A percentile compares a stretch with the other conserved stretches of the same genome.
phyloP scores from a whole-genome alignment of 2,329 filamentous ascomycete genomes.

The Botrytis cinerea region DNA sequence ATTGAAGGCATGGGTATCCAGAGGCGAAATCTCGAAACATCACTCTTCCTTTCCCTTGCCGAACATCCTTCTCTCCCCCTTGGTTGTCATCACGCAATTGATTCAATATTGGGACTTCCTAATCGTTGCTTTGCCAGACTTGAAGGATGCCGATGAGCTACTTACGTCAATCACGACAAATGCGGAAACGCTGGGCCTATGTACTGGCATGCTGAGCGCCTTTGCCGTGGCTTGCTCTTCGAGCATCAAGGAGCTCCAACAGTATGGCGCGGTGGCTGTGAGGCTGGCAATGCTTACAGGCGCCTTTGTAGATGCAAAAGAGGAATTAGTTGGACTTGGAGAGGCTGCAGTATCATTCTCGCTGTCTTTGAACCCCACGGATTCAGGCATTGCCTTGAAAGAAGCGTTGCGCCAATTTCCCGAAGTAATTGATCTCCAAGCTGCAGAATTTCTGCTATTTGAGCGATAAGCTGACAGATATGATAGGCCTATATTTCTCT shows the following conservation, averaged over 20 bases:
- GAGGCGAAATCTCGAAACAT: slow-evolving; percentile 23
- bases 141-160: background rate
- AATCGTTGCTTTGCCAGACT: slow-evolving; percentile 36
- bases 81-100: slow-evolving; percentile 46
- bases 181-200: slow-evolving; percentile 44
- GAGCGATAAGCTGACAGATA: no score
- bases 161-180: background rate
- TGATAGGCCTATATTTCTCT: no score
- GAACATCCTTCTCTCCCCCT: slow-evolving; percentile 43
- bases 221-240: slow-evolving; percentile 42
- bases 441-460: no score
- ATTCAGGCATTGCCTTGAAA: slow-evolving; percentile 30
- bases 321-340: slow-evolving; percentile 28
- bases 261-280: slow-evolving; percentile 44
- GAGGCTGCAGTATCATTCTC: slow-evolving; percentile 38
- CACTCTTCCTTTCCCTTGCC: slow-evolving; percentile 32
- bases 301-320: slow-evolving; percentile 43
- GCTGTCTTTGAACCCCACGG: slow-evolving; percentile 31
- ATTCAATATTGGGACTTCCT: slow-evolving; percentile 40
- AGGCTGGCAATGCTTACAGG: slow-evolving; percentile 46
- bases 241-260: slow-evolving; percentile 39
- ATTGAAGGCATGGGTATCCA: slow-evolving; percentile 30
- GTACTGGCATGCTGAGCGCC: slow-evolving; percentile 46
- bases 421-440: no score
- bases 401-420: no score